Percentiles rank a stretch among this genome's conserved stretches.
These are phyloP conservation scores for Typha latifolia DNA, from an alignment of 176 grass and related monocot genomes.

Conservation along the genomic window DNA sequence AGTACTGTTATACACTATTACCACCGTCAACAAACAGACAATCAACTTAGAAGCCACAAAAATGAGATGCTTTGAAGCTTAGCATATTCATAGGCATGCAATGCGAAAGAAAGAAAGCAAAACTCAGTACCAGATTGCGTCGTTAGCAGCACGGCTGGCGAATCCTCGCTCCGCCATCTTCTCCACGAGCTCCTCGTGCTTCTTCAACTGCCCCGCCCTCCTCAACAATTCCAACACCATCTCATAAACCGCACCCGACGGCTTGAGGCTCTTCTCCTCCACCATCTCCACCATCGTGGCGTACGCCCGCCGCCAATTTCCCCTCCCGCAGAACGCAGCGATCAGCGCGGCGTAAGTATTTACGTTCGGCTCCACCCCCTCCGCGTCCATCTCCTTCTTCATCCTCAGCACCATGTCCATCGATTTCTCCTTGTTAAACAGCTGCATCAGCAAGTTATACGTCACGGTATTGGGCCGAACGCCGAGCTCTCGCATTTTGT, in stretches of 20 bases:
- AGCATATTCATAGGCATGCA: no score
- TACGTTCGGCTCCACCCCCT: conserved; percentile 64
- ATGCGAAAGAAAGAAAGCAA: not conserved
- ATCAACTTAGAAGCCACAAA: no score
- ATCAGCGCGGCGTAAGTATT: conserved; percentile 58
- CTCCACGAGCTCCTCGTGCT: conserved; percentile 61
- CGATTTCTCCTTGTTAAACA: conserved; percentile 71
- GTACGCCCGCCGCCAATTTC: conserved; percentile 55
- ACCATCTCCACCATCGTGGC: conserved; percentile 56
- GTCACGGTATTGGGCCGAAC: conserved; percentile 66
- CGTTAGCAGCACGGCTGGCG: conserved; percentile 12
- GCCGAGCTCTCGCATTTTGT: conserved; percentile 61
- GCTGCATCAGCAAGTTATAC: conserved; percentile 63
- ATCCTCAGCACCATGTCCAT: conserved; percentile 95
- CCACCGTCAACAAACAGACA: no score
- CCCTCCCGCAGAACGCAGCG: conserved; percentile 55
- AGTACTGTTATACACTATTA: no score
- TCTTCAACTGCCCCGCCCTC: conserved; percentile 59
- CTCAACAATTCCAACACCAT: conserved; percentile 55
- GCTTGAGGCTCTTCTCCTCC: conserved; percentile 67
- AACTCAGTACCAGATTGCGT: conserved; percentile 4
- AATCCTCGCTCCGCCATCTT: conserved; percentile 67
- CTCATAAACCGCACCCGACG: conserved; percentile 34
- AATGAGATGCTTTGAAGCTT: no score
- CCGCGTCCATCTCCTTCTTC: conserved; percentile 66